Conservation (phyloP, 257 asterid genomes). For the Verbena officinalis region DNA sequence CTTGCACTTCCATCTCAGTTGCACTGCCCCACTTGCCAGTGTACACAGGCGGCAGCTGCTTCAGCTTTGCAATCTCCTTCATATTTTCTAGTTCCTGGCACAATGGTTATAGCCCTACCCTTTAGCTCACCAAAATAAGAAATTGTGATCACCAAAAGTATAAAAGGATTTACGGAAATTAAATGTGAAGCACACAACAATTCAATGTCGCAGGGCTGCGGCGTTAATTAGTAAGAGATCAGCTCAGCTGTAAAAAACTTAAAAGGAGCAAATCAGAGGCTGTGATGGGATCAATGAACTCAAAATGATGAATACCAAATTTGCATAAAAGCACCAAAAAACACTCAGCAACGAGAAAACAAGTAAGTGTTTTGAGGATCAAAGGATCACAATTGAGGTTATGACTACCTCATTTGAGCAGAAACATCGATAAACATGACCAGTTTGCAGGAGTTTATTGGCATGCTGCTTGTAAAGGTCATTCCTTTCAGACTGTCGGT, state of each 20-base stretch:
- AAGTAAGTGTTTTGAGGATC: slow-evolving; percentile 1
- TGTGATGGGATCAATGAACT: too few species aligned
- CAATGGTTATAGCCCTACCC: slow-evolving; percentile 21
- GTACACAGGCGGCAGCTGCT: slow-evolving; percentile 90
- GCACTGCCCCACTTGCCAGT: slow-evolving; percentile 92
- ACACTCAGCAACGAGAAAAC: neutral
- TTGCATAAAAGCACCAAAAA: slow-evolving; percentile 3
- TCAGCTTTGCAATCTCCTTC: slow-evolving; percentile 87
- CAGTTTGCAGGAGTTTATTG: slow-evolving; percentile 70
- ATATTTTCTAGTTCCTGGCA: slow-evolving; percentile 81
- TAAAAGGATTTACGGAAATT: neutral
- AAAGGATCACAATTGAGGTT: slow-evolving; percentile 15
- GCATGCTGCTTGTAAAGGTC: slow-evolving; percentile 82
- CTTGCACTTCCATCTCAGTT: slow-evolving; percentile 65
- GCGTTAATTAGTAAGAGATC: neutral
- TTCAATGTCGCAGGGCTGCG: neutral
- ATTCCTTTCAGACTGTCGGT: slow-evolving; percentile 94
- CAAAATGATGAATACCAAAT: neutral
- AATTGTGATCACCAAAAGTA: slow-evolving; percentile 1
- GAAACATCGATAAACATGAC: slow-evolving; percentile 92
- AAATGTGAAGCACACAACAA: neutral
- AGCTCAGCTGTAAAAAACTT: neutral
- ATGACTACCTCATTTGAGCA: slow-evolving; percentile 76
- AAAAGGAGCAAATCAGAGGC: neutral
- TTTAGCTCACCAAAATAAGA: slow-evolving; percentile 13